Percentiles rank a stretch among this genome's conserved stretches.
Evolutionary conservation across 305 asterid species (phyloP).

Genomic region (Solanum hybrid): DNA sequence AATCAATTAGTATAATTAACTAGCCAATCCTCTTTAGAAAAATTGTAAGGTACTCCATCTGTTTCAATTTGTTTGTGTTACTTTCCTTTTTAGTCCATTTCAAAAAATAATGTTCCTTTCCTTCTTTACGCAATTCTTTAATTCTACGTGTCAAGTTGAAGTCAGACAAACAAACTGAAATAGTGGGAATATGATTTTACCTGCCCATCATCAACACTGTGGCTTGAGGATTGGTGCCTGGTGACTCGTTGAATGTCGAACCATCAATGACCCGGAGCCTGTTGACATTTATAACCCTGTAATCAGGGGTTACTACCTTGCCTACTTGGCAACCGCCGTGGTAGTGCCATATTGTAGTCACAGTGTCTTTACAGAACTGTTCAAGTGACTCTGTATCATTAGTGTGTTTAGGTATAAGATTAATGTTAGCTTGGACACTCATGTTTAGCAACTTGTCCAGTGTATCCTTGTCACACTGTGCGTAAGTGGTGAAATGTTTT

Average conservation of each 20-base stretch:
- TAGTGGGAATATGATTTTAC: conserved; percentile 16
- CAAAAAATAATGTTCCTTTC: too few relatives aligned
- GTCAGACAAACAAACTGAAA: neutral
- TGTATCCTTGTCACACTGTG: conserved; percentile 32
- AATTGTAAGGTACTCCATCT: too few relatives aligned
- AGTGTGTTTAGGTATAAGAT: conserved; percentile 72
- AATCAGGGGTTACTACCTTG: conserved; percentile 46
- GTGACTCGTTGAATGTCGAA: conserved; percentile 60
- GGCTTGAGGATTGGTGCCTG: conserved; percentile 97
- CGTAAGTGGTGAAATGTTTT: conserved; percentile 40
- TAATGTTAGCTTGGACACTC: conserved; percentile 71
- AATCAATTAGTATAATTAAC: neutral
- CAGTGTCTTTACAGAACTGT: conserved; percentile 91
- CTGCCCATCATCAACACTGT: conserved; percentile 93
- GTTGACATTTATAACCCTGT: conserved; percentile 53
- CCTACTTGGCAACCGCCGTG: conserved; percentile 94
- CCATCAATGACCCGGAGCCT: conserved; percentile 82
- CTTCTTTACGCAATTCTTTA: too few relatives aligned
- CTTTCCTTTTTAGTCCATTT: too few relatives aligned
- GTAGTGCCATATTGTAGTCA: conserved; percentile 91
- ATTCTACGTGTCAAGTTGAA: too few relatives aligned
- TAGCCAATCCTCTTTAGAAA: neutral
- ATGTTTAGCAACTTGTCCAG: conserved; percentile 53
- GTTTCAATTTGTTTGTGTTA: too few relatives aligned
- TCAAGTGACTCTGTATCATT: conserved; percentile 60